Evolutionary conservation across 768 basidiomycete genomes (phyloP).

Genomic region (Mycena sanguinolenta): DNA sequence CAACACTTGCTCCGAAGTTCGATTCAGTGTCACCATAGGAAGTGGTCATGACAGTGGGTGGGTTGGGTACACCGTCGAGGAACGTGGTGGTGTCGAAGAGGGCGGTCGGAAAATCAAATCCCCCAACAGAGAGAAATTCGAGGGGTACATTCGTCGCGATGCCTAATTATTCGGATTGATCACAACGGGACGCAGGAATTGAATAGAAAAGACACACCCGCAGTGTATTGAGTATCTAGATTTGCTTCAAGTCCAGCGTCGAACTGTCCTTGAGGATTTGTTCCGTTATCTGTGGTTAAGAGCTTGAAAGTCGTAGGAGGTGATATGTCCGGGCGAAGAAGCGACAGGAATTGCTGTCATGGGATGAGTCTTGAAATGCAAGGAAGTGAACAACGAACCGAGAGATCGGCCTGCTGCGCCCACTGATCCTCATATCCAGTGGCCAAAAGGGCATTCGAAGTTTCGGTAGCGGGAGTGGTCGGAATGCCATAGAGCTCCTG

Average conservation of each 20-base stretch:
- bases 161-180: not conserved
- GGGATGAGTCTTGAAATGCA: slow-evolving; percentile 8
- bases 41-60: slow-evolving; percentile 15
- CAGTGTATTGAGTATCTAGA: slow-evolving; percentile 26
- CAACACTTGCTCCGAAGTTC: not conserved
- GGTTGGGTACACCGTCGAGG: slow-evolving; percentile 4
- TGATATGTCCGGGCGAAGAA: too few relatives aligned
- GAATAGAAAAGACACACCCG: not conserved
- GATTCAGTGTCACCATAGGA: not conserved
- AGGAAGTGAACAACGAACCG: not conserved
- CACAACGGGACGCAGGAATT: not conserved
- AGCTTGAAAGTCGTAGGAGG: slow-evolving; percentile 4
- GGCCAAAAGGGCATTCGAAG: slow-evolving; percentile 5
- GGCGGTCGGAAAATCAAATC: slow-evolving; percentile 30
- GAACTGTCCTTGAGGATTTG: not conserved
- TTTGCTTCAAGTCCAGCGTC: slow-evolving; percentile 1
- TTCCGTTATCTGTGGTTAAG: not conserved
- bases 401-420: slow-evolving; percentile 10
- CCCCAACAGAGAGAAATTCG: too few relatives aligned
- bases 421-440: slow-evolving; percentile 16
- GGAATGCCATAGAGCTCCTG: too few relatives aligned
- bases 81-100: slow-evolving; percentile 19
- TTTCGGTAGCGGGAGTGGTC: slow-evolving; percentile 1
- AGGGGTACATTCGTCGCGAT: slow-evolving; percentile 17
- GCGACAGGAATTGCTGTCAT: slow-evolving; percentile 7